Base-by-base conservation (phyloP, 1,139 yeast species). In the Suhomyces kunorum region DNA sequence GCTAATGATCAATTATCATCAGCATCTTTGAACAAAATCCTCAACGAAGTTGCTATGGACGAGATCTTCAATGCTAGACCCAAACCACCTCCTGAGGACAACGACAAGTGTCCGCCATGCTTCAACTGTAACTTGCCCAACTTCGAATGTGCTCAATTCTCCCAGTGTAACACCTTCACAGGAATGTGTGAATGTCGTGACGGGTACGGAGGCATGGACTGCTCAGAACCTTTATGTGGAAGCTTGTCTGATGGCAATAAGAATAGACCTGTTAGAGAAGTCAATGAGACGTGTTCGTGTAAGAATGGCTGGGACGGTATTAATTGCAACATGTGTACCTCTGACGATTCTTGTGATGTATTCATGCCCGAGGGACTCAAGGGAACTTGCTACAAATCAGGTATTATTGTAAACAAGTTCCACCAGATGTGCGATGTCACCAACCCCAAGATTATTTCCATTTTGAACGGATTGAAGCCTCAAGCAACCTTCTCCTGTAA, bases 401-500 rank as follows among this genome's bases (percentile, higher is more conserved):
- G 98, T 15, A 78, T 87, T 50, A 67, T 89, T 39, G 94, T 90
- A 18, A 83, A 87, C 47, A 74, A 80, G 52, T 79, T 86, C 56
- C 88, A 84, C 59, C 97, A 87, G 63, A 87, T 87, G 84, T 92
- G 98, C 70, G 87, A 90, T 59, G 98, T 92, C 8, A 90, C 98
- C 18, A 87, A 92, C 62, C 72, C 80, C 44, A 92, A 90, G 63
- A 89, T 92, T 49, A 71, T 88, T 36, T 81, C 83, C 42, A 85
- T 90, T 38, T 69, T 92, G 49, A 70, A 80, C 15, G 97, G 96
- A 0, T 76, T 81, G 61, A 78, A 75, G 40, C 98, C 98, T 2
- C 95, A 92, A 58, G 97, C 88, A 1, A 89, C 97, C 0, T 92
- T 92, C 61, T 77, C 89, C 33, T 92, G 98, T 66, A 83, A 87